These are phyloP conservation scores for Neofusicoccum umdonicola DNA, from an alignment of 2,329 filamentous ascomycete genomes.

Conservation along the genomic window DNA sequence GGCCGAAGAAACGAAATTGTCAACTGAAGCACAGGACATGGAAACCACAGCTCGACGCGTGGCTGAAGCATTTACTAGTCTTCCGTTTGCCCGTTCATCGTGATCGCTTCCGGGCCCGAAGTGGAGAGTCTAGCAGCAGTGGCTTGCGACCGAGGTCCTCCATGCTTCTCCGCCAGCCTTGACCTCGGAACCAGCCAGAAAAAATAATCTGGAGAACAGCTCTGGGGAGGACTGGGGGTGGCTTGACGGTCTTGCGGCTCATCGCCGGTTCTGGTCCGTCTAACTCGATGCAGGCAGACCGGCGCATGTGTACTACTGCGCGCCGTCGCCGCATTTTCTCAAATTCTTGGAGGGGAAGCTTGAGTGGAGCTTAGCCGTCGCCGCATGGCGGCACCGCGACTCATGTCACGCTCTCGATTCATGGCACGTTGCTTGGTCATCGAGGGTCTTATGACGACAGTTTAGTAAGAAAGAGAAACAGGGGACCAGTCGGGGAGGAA, in stretches of 20 bases:
- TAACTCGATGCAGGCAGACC: background rate
- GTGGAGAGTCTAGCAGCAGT: background rate
- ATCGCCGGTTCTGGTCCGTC: background rate
- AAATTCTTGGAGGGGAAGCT: background rate
- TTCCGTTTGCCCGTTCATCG: constrained; percentile 1
- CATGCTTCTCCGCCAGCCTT: background rate
- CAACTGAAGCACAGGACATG: background rate
- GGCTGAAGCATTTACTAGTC: background rate
- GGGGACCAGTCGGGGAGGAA: background rate
- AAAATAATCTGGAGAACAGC: background rate
- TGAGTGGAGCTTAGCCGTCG: constrained; percentile 1
- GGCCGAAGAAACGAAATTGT: background rate
- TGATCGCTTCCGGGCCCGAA: background rate
- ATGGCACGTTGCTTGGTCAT: background rate
- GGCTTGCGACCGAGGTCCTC: background rate
- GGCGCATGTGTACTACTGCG: background rate
- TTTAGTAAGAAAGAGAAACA: background rate
- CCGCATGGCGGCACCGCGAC: background rate
- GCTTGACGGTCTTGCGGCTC: background rate
- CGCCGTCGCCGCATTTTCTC: background rate
- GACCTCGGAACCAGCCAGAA: background rate
- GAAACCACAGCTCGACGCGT: background rate
- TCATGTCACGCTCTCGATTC: background rate
- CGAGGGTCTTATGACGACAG: background rate
- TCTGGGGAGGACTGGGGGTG: background rate